phyloP scores from a whole-genome alignment of 2,329 filamentous ascomycete species.

The Hypoxylon sp. region DNA sequence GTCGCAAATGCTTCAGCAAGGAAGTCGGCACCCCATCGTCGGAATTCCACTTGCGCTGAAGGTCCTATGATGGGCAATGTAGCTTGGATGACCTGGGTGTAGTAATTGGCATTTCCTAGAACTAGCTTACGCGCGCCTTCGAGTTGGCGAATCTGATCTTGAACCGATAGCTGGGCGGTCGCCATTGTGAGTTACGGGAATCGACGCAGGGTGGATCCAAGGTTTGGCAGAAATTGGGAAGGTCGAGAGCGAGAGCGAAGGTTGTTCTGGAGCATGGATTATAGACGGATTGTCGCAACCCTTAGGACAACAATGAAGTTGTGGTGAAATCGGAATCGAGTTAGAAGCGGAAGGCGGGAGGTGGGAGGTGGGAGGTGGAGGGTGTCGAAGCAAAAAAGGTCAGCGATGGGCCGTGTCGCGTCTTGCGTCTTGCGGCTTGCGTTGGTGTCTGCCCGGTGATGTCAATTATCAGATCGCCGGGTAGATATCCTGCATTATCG shows the following conservation, averaged over 20 bases:
- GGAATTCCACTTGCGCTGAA: conserved; percentile 81
- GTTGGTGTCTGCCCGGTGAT: conserved; percentile 45
- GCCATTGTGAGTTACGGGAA: conserved; percentile 63
- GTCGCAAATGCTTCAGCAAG: conserved; percentile 96
- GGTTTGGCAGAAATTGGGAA: conserved; percentile 4
- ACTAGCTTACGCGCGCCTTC: conserved; percentile 92
- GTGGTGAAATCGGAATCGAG: neutral
- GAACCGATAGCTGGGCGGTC: conserved; percentile 68
- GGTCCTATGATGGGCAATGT: conserved; percentile 92
- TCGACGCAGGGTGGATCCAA: conserved; percentile 31
- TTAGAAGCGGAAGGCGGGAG: neutral
- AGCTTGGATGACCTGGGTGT: conserved; percentile 90
- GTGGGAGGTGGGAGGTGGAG: neutral
- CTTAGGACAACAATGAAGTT: conserved; percentile 1
- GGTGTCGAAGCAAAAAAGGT: conserved; percentile 12
- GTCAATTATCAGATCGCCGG: conserved; percentile 46
- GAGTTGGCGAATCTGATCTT: conserved; percentile 88
- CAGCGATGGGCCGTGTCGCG: conserved; percentile 21
- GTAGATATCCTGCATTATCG: conserved; percentile 34
- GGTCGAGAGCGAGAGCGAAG: conserved; percentile 3
- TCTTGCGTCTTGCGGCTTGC: conserved; percentile 23
- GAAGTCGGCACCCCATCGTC: conserved; percentile 97
- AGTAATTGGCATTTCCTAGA: conserved; percentile 87
- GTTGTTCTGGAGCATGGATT: conserved; percentile 9
- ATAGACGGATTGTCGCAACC: conserved; percentile 2